phyloP scores from a whole-genome alignment of 768 basidiomycete species.

The Tricholomella constricta region DNA sequence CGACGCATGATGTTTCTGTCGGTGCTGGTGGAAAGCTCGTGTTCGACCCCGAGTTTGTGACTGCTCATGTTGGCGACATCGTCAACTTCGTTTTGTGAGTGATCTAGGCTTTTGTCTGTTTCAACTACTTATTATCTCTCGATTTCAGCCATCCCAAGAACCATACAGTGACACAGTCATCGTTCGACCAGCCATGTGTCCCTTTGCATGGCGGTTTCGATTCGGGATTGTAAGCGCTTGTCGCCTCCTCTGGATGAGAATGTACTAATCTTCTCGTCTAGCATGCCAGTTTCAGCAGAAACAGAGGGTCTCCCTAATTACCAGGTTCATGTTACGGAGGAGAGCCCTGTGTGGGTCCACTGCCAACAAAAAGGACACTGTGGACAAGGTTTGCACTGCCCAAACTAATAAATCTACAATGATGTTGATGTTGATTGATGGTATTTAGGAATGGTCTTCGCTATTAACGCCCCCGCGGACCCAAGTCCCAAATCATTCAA shows the following conservation, averaged over 20 bases:
- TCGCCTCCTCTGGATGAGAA: not conserved
- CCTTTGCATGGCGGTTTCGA: conserved; percentile 30
- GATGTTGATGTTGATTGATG: not conserved
- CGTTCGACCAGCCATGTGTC: conserved; percentile 41
- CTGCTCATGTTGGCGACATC: conserved; percentile 45
- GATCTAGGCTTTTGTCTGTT: conserved; percentile 17
- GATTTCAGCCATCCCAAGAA: conserved; percentile 45
- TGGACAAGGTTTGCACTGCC: conserved; percentile 29
- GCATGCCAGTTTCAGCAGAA: conserved; percentile 42
- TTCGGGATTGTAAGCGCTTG: conserved; percentile 39
- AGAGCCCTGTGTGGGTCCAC: conserved; percentile 57
- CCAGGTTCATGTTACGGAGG: conserved; percentile 41
- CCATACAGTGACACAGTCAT: conserved; percentile 50
- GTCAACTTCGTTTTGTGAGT: conserved; percentile 53
- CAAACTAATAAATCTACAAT: not conserved
- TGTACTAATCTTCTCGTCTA: conserved; percentile 3
- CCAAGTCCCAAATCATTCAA: conserved; percentile 42
- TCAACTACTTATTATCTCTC: not conserved
- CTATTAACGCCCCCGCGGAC: conserved; percentile 55
- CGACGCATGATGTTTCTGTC: conserved; percentile 35
- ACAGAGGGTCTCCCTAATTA: conserved; percentile 39
- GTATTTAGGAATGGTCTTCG: conserved; percentile 63
- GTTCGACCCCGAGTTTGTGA: conserved; percentile 37
- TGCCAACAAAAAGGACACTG: conserved; percentile 60
- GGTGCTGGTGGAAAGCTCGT: conserved; percentile 32